phyloP scores from a whole-genome alignment of 495 filamentous ascomycete species.

The Lichina pygmaea region DNA sequence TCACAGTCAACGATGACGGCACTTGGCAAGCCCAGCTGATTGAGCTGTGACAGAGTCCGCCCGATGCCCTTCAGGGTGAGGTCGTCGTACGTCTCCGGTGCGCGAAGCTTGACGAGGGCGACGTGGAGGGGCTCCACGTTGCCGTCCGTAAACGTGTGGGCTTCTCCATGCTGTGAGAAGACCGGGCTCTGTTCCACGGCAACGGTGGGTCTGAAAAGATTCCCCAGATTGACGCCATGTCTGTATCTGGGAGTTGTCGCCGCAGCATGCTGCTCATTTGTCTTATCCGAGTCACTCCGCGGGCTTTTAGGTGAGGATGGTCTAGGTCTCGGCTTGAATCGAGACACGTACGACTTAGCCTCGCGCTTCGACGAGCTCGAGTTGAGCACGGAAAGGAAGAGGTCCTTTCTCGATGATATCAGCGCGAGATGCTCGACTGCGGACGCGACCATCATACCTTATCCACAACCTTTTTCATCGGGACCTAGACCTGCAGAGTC shows the following conservation, averaged over 20 bases:
- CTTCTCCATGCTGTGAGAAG: conserved; percentile 23
- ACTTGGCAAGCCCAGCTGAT: conserved; percentile 51
- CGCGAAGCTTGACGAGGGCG: conserved; percentile 63
- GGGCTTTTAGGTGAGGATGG: background rate
- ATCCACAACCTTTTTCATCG: background rate
- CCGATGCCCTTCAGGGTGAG: conserved; percentile 45
- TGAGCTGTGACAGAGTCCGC: conserved; percentile 58
- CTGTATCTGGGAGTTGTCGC: conserved; percentile 1
- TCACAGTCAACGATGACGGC: conserved; percentile 59
- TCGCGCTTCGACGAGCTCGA: conserved; percentile 76
- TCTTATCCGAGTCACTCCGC: conserved; percentile 5
- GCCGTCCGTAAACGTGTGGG: conserved; percentile 6
- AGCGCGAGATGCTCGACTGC: background rate
- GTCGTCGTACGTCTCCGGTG: conserved; percentile 40
- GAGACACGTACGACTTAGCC: conserved; percentile 64
- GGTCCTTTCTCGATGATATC: conserved; percentile 27
- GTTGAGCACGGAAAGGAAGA: conserved; percentile 55
- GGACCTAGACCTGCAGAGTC: background rate
- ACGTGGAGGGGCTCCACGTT: conserved; percentile 36
- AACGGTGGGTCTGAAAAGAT: conserved; percentile 28
- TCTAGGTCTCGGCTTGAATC: conserved; percentile 26
- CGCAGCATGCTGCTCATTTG: background rate
- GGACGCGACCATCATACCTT: background rate
- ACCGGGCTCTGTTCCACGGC: conserved; percentile 35
- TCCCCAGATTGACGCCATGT: conserved; percentile 29